Base-by-base conservation (phyloP, 345 rosid genomes). In the Sonneratia caseolaris region DNA sequence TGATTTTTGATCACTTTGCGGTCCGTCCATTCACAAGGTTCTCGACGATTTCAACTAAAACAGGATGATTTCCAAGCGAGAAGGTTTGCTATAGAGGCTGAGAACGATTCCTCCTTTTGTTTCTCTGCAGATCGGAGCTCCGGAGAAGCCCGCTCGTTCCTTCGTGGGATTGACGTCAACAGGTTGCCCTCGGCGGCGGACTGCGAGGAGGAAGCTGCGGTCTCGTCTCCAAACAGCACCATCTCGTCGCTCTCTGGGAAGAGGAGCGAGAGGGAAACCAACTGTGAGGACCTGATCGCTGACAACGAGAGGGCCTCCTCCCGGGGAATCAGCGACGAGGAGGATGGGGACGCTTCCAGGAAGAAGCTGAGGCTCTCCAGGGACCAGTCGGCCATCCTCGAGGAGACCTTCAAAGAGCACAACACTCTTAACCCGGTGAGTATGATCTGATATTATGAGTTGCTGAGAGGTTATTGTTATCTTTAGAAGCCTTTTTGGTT, bases 351-450 rank as follows among this genome's bases (percentile, higher is more conserved):
- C 55, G 80, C 76, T 49, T 89, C 93, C 0, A 85, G 97, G 72
- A 96, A 96, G 84, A 96, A 96, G 73, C 94, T 96, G 61, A 81
- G 99, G 74, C 83, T 96, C 19, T 88, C 97, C 5, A 91, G 88
- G 82, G 97, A 91, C 71, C 99, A 96, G 83, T 88, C 99, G 64
- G 93, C 92, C 65, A 77, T 86, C 75, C 95, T 96, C 3, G 99
- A 96, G 78, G 98, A 92, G 61, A 92, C 87, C 82, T 96, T 96
- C 76, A 92, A 89, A 66, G 96, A 89, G 53, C 93, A 96, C 77
- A 91, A 79, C 80, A 96, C 99, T 72, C 99, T 96, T 74, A 96
- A 92, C 71, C 97, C 97, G 3, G 99, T 95, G 79, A 81, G 87
- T 64, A 5, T 9, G 18, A 35, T 38, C 14, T 37, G 35, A 43